Evolutionary conservation across 441 rosid genomes (phyloP).

Genomic region (Erodium chrysanthum): DNA sequence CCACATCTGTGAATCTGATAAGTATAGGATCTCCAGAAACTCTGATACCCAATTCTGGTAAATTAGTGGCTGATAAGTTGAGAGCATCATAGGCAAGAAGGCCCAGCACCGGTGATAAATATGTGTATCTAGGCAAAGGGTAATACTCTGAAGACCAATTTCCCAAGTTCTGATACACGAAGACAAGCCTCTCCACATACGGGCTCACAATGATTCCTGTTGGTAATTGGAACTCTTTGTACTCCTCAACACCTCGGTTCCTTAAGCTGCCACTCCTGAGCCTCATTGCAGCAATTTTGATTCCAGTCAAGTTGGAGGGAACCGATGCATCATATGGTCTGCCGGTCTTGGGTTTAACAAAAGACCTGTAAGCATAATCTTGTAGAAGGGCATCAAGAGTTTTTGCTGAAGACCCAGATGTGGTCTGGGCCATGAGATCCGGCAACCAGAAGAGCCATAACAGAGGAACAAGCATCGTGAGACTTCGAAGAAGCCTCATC

Average conservation of each 20-base stretch:
- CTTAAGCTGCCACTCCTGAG: slow-evolving; percentile 84
- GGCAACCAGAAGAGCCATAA: slow-evolving; percentile 17
- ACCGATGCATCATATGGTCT: slow-evolving; percentile 40
- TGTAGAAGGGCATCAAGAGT: slow-evolving; percentile 78
- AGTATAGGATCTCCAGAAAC: slow-evolving; percentile 41
- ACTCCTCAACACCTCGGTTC: slow-evolving; percentile 32
- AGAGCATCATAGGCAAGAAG: slow-evolving; percentile 74
- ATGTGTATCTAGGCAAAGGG: slow-evolving; percentile 42
- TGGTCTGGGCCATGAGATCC: slow-evolving; percentile 27
- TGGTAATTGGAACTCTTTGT: slow-evolving; percentile 60
- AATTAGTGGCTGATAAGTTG: slow-evolving; percentile 46
- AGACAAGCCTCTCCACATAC: slow-evolving; percentile 67
- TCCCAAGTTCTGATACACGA: slow-evolving; percentile 83
- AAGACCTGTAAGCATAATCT: slow-evolving; percentile 59
- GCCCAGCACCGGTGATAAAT: slow-evolving; percentile 72
- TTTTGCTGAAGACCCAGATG: slow-evolving; percentile 17
- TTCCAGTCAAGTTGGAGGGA: slow-evolving; percentile 67
- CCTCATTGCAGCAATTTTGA: slow-evolving; percentile 67
- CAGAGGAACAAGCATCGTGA: slow-evolving; percentile 31
- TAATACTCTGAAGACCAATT: slow-evolving; percentile 58
- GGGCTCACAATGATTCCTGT: slow-evolving; percentile 42
- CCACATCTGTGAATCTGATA: slow-evolving; percentile 47
- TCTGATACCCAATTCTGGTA: slow-evolving; percentile 33
- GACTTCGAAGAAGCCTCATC: slow-evolving; percentile 61
- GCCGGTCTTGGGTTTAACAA: slow-evolving; percentile 67